Evolutionary conservation across 208 protist genomes (phyloP).

Genomic region (Leishmania gerbilli): DNA sequence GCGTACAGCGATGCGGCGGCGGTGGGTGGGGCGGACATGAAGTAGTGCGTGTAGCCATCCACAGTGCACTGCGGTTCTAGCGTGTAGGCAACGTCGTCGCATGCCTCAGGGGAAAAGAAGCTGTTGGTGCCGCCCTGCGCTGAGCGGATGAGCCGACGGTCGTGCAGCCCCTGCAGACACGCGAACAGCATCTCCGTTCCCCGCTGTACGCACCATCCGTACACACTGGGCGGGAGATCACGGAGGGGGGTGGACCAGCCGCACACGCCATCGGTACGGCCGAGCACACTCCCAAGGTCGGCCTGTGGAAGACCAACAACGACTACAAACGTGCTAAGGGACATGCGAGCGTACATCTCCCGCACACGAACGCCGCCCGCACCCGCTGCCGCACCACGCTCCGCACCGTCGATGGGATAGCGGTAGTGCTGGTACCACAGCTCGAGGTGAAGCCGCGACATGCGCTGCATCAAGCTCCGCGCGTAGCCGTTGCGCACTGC

Average conservation of each 20-base stretch:
- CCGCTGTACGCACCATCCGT: constrained; percentile 43
- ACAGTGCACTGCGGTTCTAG: constrained; percentile 19
- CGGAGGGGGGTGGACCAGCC: constrained; percentile 54
- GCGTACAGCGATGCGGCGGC: constrained; percentile 34
- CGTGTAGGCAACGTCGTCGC: constrained; percentile 25
- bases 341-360: constrained; percentile 66
- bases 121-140: constrained; percentile 2
- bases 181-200: constrained; percentile 42
- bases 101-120: constrained; percentile 25
- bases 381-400: not conserved
- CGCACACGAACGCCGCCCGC: constrained; percentile 25
- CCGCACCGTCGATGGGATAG: not conserved
- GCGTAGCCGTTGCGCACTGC: constrained; percentile 78
- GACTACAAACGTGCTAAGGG: constrained; percentile 82
- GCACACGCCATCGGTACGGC: not conserved
- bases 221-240: constrained; percentile 53
- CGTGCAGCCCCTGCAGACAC: constrained; percentile 46
- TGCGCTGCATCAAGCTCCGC: constrained; percentile 38
- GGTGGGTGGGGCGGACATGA: constrained; percentile 20
- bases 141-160: constrained; percentile 36
- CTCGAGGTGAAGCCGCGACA: constrained; percentile 77
- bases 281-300: constrained; percentile 48
- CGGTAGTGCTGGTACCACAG: constrained; percentile 71
- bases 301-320: constrained; percentile 61
- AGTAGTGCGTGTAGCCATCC: constrained; percentile 23